Evolutionary conservation across 2,329 filamentous ascomycete genomes (phyloP).

Genomic region (Fusarium tupiense): DNA sequence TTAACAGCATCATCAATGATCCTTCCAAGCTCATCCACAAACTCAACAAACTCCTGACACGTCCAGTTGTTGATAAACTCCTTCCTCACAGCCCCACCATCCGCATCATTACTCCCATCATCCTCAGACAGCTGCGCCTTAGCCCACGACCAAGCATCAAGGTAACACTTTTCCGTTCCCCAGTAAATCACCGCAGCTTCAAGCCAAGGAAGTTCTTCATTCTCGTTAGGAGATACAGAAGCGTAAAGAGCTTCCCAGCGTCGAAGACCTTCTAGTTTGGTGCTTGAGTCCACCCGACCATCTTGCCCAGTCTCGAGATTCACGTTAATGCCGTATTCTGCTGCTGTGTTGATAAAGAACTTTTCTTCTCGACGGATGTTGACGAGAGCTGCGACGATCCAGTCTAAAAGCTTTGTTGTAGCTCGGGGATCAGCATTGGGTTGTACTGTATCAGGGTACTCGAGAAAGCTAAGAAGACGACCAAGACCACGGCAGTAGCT

Average conservation of each 20-base stretch:
- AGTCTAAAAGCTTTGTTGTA: slow-evolving; percentile 67
- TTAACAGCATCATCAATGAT: slow-evolving; percentile 65
- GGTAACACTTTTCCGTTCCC: slow-evolving; percentile 76
- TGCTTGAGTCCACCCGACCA: slow-evolving; percentile 40
- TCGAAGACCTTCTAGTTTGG: slow-evolving; percentile 52
- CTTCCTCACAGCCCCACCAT: slow-evolving; percentile 71
- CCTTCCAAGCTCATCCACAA: slow-evolving; percentile 64
- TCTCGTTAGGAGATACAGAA: slow-evolving; percentile 59
- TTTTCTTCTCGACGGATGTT: slow-evolving; percentile 74
- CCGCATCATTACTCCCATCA: slow-evolving; percentile 57
- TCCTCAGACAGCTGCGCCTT: slow-evolving; percentile 48
- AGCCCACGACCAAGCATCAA: slow-evolving; percentile 67
- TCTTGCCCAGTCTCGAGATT: slow-evolving; percentile 42
- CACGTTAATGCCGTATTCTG: slow-evolving; percentile 66
- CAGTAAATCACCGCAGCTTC: slow-evolving; percentile 79
- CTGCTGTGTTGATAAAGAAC: slow-evolving; percentile 73
- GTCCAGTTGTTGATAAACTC: slow-evolving; percentile 78
- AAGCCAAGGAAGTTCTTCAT: slow-evolving; percentile 58
- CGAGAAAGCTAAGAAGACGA: slow-evolving; percentile 69
- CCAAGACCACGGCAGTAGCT: slow-evolving; percentile 75
- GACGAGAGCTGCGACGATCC: slow-evolving; percentile 71
- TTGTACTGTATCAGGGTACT: slow-evolving; percentile 55
- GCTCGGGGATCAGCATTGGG: slow-evolving; percentile 40
- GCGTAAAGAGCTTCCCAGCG: slow-evolving; percentile 61
- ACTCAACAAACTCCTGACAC: slow-evolving; percentile 66